phyloP scores from a whole-genome alignment of 2,329 filamentous ascomycete genomes.

The Ceratocystis eucalypticola region DNA sequence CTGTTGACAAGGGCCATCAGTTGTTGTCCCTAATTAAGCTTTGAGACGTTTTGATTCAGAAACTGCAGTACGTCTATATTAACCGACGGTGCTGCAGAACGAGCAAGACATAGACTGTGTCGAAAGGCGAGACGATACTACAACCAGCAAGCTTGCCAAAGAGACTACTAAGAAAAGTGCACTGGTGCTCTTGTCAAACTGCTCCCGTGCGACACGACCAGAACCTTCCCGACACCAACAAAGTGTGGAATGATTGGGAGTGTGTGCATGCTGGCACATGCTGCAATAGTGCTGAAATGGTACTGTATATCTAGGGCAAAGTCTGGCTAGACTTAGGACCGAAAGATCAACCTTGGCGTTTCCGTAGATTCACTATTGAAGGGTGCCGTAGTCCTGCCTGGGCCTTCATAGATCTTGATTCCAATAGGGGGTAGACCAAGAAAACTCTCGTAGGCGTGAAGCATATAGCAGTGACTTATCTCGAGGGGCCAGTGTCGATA shows the following conservation, averaged over 20 bases:
- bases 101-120: conserved; percentile 38
- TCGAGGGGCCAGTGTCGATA: conserved; percentile 33
- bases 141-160: conserved; percentile 30
- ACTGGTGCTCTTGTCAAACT: conserved; percentile 30
- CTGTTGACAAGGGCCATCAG: conserved; percentile 35
- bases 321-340: not conserved
- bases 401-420: conserved; percentile 33
- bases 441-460: conserved; percentile 29
- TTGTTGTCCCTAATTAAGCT: conserved; percentile 34
- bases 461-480: conserved; percentile 31
- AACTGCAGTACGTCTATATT: conserved; percentile 35
- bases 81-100: conserved; percentile 31
- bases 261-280: conserved; percentile 35
- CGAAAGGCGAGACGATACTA: conserved; percentile 36
- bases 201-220: conserved; percentile 29
- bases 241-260: conserved; percentile 29
- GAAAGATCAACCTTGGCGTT: conserved; percentile 30
- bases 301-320: no score
- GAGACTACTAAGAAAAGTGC: conserved; percentile 24
- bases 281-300: conserved; percentile 30
- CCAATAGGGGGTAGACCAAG: conserved; percentile 28
- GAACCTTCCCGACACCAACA: conserved; percentile 26
- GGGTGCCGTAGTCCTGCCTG: conserved; percentile 33
- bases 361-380: conserved; percentile 35
- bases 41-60: conserved; percentile 32